phyloP scores from a whole-genome alignment of 108 stramenopile genomes.

The Discostella stelligeroides region DNA sequence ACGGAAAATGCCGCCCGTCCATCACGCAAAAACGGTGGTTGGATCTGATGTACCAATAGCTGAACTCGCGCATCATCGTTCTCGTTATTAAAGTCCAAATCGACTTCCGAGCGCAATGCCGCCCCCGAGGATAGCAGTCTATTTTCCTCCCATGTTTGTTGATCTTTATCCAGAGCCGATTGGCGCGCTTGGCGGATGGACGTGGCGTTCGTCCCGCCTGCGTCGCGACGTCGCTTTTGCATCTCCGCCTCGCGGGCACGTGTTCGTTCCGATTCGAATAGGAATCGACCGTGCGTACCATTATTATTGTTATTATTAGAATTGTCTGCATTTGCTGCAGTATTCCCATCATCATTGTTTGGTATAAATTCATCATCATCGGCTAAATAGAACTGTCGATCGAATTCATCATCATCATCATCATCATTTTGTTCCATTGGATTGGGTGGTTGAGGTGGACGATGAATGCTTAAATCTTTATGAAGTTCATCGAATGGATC shows the following conservation, averaged over 20 bases:
- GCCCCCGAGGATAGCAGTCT: conserved; percentile 89
- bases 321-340: conserved; percentile 25
- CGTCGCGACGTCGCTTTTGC: conserved; percentile 55
- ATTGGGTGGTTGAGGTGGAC: conserved; percentile 22
- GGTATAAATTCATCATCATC: conserved; percentile 81
- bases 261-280: conserved; percentile 82
- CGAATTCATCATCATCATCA: conserved; percentile 88
- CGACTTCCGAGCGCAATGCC: conserved; percentile 67
- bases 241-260: conserved; percentile 83
- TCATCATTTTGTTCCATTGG: conserved; percentile 53
- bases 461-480: conserved; percentile 14
- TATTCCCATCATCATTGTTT: not conserved
- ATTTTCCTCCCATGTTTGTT: conserved; percentile 97
- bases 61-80: conserved; percentile 75
- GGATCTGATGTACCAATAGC: conserved; percentile 93
- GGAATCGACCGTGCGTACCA: conserved; percentile 70
- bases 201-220: conserved; percentile 11
- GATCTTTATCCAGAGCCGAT: conserved; percentile 86
- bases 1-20: conserved; percentile 84
- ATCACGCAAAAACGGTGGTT: conserved; percentile 94
- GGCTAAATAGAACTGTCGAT: conserved; percentile 89
- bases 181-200: conserved; percentile 55
- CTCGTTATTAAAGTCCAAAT: conserved; percentile 74
- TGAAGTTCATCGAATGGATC: conserved; percentile 36
- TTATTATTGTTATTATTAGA: conserved; percentile 21